These are phyloP conservation scores for Citrus glauca DNA, from an alignment of 345 rosid species.

Conservation along the genomic window DNA sequence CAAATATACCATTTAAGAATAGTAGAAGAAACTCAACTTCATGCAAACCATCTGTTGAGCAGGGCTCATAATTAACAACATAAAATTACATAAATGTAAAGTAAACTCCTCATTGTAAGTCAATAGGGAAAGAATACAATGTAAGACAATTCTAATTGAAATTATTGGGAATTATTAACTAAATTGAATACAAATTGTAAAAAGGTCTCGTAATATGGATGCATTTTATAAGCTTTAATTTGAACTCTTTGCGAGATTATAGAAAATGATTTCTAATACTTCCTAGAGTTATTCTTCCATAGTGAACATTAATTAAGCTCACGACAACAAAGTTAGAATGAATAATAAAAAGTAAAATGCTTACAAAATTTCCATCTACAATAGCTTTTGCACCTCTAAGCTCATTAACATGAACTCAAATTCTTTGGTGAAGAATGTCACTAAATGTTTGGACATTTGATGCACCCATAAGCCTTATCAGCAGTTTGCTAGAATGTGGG, in stretches of 20 bases:
- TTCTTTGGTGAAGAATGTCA: slow-evolving; percentile 57
- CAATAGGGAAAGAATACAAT: not conserved
- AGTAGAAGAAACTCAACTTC: slow-evolving; percentile 76
- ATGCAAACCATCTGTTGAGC: slow-evolving; percentile 51
- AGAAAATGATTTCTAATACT: not conserved
- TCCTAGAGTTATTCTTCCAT: not conserved
- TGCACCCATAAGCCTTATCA: slow-evolving; percentile 37
- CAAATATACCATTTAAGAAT: slow-evolving; percentile 49
- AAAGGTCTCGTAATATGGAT: not conserved
- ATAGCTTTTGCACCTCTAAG: slow-evolving; percentile 62
- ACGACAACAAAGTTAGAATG: not conserved
- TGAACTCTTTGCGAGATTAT: not conserved
- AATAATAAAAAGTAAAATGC: slow-evolving; percentile 5
- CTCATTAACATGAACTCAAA: slow-evolving; percentile 54
- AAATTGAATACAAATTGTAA: not conserved
- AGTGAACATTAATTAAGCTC: not conserved
- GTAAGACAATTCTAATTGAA: not conserved
- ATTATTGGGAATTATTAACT: not conserved
- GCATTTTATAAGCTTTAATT: not conserved
- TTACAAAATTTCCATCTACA: slow-evolving; percentile 82
- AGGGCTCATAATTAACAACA: slow-evolving; percentile 58
- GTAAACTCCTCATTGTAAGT: not conserved
- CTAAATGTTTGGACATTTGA: slow-evolving; percentile 37
- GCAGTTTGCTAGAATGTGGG: slow-evolving; percentile 37
- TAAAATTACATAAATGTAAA: slow-evolving; percentile 18